Evolutionary conservation across 345 rosid genomes (phyloP), one percentile per base, ranked within the genome.

Genomic region (Erysimum cheiranthoides): DNA sequence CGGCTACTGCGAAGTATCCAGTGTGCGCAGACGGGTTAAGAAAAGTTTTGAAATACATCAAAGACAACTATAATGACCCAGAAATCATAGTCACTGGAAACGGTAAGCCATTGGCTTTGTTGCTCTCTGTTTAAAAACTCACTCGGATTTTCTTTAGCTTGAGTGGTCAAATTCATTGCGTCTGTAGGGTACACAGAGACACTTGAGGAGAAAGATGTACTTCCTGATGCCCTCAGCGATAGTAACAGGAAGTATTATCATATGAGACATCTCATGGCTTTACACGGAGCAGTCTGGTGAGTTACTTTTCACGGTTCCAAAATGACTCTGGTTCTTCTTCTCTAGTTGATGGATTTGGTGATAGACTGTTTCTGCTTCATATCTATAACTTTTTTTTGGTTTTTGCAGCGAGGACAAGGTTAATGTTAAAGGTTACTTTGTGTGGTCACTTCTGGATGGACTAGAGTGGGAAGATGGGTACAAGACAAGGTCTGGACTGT

Each of bases 261-360:
- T 60, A 78, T 78, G 81, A 78, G 81, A 32, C 81, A 78, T 73
- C 73, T 78, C 51, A 72, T 78, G 81, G 58, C 73, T 5, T 66
- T 78, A 72, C 81, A 72, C 1, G 81, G 78, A 66, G 78, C 81
- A 17, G 65, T 78, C 45, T 78, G 81, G 81, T 78, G 10, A 65
- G 76, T 18, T 12, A 11, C 1, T 8, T 50, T 16, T 16, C 40
- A 66, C 8, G 11, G 59, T 28, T 56, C 36, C 39, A 25, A 12
- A 58, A 38, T 11, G 3, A 49, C 68, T 32, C 12, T 51, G 39
- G 60, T 50, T 31, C 30, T n/a, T 21, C 43, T 12, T 31, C 10
- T 27, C 46, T 61, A 32, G 16, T 51, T 61, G 28, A 4, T 53
- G 8, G 27, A 50, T 30, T 49, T 61, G 8, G 6, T 68, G 54